Base-by-base conservation (phyloP, 225 moss, liverwort and hornwort species). In the Sphagnum tenellum region DNA sequence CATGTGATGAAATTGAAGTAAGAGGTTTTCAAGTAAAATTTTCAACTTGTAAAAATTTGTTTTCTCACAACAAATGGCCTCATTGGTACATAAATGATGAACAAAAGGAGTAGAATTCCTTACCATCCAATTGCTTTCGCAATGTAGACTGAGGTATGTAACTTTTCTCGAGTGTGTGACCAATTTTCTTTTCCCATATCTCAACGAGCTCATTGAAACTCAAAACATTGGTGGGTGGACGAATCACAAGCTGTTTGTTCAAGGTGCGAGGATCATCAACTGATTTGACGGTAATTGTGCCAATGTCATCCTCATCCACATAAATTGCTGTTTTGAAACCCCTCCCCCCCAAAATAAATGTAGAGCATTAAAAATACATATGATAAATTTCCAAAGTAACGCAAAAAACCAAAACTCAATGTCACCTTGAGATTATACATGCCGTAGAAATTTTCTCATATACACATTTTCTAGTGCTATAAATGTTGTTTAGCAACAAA, bases 111-210 rank as follows among this genome's bases (percentile, higher is more conserved):
- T 29, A 29, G 29, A 29, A 29, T 29, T 29, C n/a, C 61, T 60
- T 50, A 80, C 84, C 77, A 54, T 65, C 14, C 46, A 78, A 71
- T 1, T 45, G 5, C 49, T 71, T 74, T 7, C 45, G 4, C 11
- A 85, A 12, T 13, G 75, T 66, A 29, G 70, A 70, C 2, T 69
- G 64, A 4, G 77, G 55, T 13, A 78, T 13, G 50, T 70, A 65
- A 1, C 54, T 71, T 57, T 81, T 85, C 64, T 85, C 69, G 2
- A 85, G 68, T 12, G 56, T 71, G 46, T 78, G 72, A 14, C 75
- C 73, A 46, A 80, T 73, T 66, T 81, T 85, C 48, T 78, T 48
- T 73, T 81, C 78, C 84, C 84, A 85, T 11, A 81, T 4, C 2
- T 72, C 73, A 44, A 85, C 72, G 10, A 73, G 7, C 58, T 78